Conservation (phyloP, 2,329 filamentous ascomycete species). For the Ophiosphaerella herpotricha region DNA sequence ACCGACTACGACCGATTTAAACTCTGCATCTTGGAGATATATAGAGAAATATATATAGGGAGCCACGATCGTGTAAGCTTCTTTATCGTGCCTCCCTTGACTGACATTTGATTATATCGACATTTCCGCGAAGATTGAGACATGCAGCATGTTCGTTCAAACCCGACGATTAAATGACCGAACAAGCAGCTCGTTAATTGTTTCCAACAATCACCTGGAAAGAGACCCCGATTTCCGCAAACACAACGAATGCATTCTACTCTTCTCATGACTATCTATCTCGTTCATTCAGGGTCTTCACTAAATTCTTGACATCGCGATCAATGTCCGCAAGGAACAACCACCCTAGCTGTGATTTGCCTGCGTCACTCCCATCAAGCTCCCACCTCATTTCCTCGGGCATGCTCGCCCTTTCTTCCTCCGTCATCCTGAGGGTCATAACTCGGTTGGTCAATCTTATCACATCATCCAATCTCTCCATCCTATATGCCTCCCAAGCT, state of each 20-base stretch:
- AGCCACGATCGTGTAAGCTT: too few species aligned
- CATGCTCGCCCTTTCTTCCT: slow-evolving; percentile 1
- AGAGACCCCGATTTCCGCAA: not conserved
- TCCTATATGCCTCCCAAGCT: not conserved
- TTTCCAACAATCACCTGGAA: not conserved
- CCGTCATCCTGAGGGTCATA: slow-evolving; percentile 1
- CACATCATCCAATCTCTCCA: not conserved
- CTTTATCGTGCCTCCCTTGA: too few species aligned
- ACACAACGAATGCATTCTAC: not conserved
- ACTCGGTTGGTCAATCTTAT: not conserved
- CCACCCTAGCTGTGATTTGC: not conserved
- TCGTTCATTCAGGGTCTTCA: not conserved
- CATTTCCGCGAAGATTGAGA: too few species aligned
- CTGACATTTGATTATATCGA: too few species aligned
- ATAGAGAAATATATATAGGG: too few species aligned
- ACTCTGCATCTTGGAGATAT: too few species aligned
- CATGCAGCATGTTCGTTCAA: too few species aligned
- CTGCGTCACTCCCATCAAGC: not conserved
- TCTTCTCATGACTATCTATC: not conserved
- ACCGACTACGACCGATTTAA: too few species aligned
- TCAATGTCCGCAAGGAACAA: not conserved
- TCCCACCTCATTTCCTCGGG: not conserved
- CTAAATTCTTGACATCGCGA: slow-evolving; percentile 1
- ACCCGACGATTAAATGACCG: too few species aligned
- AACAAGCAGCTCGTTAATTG: not conserved